Evolutionary conservation across 148 eudicot species (phyloP), one percentile per base, ranked within the genome.

Genomic region (Selenicereus undatus): DNA sequence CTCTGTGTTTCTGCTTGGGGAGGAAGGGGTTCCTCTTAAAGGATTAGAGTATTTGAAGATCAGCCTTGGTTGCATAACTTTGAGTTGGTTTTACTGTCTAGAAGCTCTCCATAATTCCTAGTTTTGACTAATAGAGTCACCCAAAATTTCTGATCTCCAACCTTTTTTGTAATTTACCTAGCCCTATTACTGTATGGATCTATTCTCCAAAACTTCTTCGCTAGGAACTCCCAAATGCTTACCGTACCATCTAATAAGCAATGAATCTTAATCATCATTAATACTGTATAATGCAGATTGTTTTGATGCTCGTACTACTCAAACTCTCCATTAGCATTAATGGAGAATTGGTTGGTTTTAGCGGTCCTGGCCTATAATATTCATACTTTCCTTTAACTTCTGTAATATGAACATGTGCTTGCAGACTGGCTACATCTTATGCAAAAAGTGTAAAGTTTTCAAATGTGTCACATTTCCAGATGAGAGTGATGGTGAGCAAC

Each of bases 381-480:
- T 22, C 43, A 8, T 32, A 30, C 32, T 26, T n/a, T 52, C 39
- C 72, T 70, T 71, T 74, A 45, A 32, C 77, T 70, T 32, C 24
- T 35, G 27, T 36, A 69, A 54, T 84, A 73, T 22, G 71, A 83
- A 36, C 64, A 20, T 69, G 27, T 74, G 48, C 48, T 76, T 74
- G 88, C 91, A 94, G 98, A 76, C 89, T 81, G 98, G 98, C 71
- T 91, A 85, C 80, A 73, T 87, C 64, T 82, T 93, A 79, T 95
- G 98, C 74, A 71, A 93, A 36, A 93, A 91, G 82, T 95, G 98
- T 89, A 95, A 95, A 87, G 98, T 95, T 50, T 95, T 87, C 88
- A 95, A 89, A 83, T 95, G 98, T 82, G 93, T 95, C 62, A 91
- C 97, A n/a, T 93, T 95, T 81, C 98, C 98, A 16, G 90, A 93